Evolutionary conservation across 1,139 yeast species (phyloP).

Genomic region (Geotrichum cucujoidarum): DNA sequence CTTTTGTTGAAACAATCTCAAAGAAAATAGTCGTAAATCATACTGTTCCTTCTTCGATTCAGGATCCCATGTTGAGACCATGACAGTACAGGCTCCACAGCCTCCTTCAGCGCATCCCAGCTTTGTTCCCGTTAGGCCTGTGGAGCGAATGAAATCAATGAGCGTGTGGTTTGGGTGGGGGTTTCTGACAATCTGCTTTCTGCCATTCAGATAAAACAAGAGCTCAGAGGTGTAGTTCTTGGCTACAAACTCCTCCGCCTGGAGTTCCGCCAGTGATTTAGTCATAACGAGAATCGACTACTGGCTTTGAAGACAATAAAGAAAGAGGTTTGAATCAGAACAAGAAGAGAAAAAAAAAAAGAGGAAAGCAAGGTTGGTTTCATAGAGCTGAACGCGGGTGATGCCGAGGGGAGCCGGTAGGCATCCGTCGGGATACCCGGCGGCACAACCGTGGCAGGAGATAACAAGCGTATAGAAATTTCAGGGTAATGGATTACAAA

Average conservation of each 20-base stretch:
- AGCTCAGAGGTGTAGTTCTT: constrained; percentile 25
- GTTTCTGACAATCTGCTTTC: constrained; percentile 34
- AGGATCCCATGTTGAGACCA: constrained; percentile 37
- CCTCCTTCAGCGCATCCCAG: constrained; percentile 48
- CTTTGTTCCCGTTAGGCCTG: constrained; percentile 42
- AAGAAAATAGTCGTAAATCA: constrained; percentile 11
- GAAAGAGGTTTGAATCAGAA: neutral
- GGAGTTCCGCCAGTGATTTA: constrained; percentile 12
- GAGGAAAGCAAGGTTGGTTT: too few relatives aligned
- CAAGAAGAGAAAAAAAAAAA: neutral
- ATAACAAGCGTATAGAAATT: neutral
- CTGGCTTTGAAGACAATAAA: neutral
- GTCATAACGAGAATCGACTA: neutral
- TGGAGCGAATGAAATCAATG: constrained; percentile 40
- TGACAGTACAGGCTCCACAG: constrained; percentile 47
- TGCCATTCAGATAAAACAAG: constrained; percentile 41
- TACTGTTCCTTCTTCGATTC: constrained; percentile 28
- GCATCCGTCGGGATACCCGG: neutral
- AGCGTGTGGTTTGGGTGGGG: constrained; percentile 43
- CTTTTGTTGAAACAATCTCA: neutral
- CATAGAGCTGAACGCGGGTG: too few relatives aligned
- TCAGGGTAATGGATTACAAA: too few relatives aligned
- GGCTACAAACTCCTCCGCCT: constrained; percentile 17
- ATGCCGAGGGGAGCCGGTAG: too few relatives aligned
- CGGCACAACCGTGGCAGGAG: too few relatives aligned